A percentile compares a stretch with the other conserved stretches of the same genome.
Conservation (phyloP, 352 stramenopile genomes). For the Phytophthora sp. region DNA sequence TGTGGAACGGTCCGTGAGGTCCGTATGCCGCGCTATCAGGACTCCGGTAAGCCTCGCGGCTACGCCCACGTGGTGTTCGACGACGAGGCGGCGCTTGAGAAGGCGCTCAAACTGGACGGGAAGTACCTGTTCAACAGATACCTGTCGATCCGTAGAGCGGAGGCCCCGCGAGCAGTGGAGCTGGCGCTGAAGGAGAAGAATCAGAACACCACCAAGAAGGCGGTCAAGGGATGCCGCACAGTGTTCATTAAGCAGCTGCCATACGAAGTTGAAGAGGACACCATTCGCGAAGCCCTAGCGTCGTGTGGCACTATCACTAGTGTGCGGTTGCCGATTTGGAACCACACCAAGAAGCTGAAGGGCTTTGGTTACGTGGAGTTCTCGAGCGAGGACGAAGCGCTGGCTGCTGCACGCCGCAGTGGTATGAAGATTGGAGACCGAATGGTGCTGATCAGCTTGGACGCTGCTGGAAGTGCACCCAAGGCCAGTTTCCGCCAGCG, state of each 20-base stretch:
- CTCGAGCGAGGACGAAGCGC: slow-evolving; percentile 73
- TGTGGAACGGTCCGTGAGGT: slow-evolving; percentile 93
- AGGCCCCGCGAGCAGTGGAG: slow-evolving; percentile 77
- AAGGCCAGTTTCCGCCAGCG: slow-evolving; percentile 92
- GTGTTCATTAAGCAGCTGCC: slow-evolving; percentile 96
- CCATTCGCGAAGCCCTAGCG: slow-evolving; percentile 84
- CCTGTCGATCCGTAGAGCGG: slow-evolving; percentile 85
- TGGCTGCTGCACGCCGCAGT: slow-evolving; percentile 72
- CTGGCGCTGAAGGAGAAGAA: slow-evolving; percentile 74
- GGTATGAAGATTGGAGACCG: slow-evolving; percentile 89
- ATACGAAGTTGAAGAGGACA: slow-evolving; percentile 90
- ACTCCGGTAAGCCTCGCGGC: slow-evolving; percentile 90
- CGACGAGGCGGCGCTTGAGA: slow-evolving; percentile 61
- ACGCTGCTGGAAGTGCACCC: slow-evolving; percentile 84
- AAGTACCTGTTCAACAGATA: slow-evolving; percentile 91
- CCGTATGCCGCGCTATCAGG: slow-evolving; percentile 93
- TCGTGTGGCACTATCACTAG: slow-evolving; percentile 91
- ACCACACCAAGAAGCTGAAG: slow-evolving; percentile 95
- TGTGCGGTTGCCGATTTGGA: slow-evolving; percentile 93
- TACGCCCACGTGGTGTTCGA: slow-evolving; percentile 95
- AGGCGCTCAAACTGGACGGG: slow-evolving; percentile 88
- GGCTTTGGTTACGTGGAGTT: slow-evolving; percentile 96
- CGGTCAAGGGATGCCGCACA: slow-evolving; percentile 86
- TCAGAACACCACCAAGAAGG: slow-evolving; percentile 69
- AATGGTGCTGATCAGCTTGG: slow-evolving; percentile 93